phyloP scores from a whole-genome alignment of 164 flowering plant genomes.

The Chimonanthus salicifolius region DNA sequence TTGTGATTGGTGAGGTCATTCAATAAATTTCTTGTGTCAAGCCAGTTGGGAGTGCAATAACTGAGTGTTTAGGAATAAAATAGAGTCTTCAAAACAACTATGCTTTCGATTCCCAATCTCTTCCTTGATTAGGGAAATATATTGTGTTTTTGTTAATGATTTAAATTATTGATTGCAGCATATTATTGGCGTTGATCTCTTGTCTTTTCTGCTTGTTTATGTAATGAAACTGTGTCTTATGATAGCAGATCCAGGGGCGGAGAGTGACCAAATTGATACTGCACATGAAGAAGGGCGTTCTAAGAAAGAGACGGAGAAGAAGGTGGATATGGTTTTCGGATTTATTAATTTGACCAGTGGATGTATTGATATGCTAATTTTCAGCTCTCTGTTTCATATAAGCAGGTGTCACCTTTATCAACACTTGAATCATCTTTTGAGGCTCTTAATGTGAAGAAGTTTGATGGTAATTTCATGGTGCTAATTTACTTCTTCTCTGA shows the following conservation, averaged over 20 bases:
- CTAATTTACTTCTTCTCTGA: neutral
- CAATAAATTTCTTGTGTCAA: too few species aligned
- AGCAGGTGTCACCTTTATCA: slow-evolving; percentile 84
- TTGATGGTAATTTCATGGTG: slow-evolving; percentile 57
- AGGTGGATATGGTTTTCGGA: slow-evolving; percentile 33
- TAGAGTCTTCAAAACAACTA: neutral
- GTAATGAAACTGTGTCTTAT: slow-evolving; percentile 10
- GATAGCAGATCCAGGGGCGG: slow-evolving; percentile 31
- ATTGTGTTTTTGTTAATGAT: too few species aligned
- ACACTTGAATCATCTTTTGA: slow-evolving; percentile 92
- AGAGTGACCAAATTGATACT: slow-evolving; percentile 26
- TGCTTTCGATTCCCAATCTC: neutral
- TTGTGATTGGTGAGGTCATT: too few species aligned
- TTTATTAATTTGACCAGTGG: neutral
- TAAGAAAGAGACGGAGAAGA: slow-evolving; percentile 61
- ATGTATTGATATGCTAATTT: neutral
- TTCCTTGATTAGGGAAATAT: neutral
- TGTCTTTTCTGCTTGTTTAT: slow-evolving; percentile 1
- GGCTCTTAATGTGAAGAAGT: slow-evolving; percentile 84
- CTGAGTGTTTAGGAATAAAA: neutral
- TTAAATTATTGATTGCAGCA: neutral
- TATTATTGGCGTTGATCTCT: neutral
- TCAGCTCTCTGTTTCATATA: slow-evolving; percentile 15
- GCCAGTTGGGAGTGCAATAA: too few species aligned
- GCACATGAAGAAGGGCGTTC: slow-evolving; percentile 39